Conservation (phyloP, 2,329 filamentous ascomycete species). For the Boeremia lycopersici region DNA sequence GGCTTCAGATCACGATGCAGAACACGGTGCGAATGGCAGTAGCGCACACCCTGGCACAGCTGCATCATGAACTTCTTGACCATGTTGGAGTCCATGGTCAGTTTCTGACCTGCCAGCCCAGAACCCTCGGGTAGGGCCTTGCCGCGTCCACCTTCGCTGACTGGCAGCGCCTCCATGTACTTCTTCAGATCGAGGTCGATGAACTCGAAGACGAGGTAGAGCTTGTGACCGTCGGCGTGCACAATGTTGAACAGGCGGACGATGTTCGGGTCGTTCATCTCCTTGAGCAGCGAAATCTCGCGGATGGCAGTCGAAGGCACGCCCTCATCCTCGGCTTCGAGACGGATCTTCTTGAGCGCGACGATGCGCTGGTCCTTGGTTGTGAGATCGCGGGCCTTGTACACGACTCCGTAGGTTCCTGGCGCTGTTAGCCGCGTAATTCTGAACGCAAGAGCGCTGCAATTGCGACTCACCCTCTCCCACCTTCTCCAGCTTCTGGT, state of each 20-base stretch:
- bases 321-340: conserved; percentile 93
- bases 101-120: conserved; percentile 64
- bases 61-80: conserved; percentile 94
- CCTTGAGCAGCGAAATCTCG: conserved; percentile 91
- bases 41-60: conserved; percentile 80
- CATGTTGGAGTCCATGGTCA: conserved; percentile 79
- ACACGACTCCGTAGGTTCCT: conserved; percentile 96
- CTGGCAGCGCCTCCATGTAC: conserved; percentile 90
- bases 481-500: conserved; percentile 95
- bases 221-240: conserved; percentile 91
- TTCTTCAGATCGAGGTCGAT: conserved; percentile 92
- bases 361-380: conserved; percentile 81
- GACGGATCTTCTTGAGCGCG: conserved; percentile 91
- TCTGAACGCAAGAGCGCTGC: not conserved
- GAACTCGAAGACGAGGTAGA: conserved; percentile 92
- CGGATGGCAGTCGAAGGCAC: conserved; percentile 92
- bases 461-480: conserved; percentile 73
- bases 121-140: conserved; percentile 83
- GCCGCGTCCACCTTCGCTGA: conserved; percentile 82
- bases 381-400: conserved; percentile 87
- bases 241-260: conserved; percentile 89
- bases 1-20: conserved; percentile 89
- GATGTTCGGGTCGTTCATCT: conserved; percentile 92
- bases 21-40: conserved; percentile 87
- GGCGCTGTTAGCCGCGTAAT: not conserved